Evolutionary conservation across 768 basidiomycete species (phyloP), one percentile per base, ranked within the genome.

Genomic region (Rhizopogon salebrosus): DNA sequence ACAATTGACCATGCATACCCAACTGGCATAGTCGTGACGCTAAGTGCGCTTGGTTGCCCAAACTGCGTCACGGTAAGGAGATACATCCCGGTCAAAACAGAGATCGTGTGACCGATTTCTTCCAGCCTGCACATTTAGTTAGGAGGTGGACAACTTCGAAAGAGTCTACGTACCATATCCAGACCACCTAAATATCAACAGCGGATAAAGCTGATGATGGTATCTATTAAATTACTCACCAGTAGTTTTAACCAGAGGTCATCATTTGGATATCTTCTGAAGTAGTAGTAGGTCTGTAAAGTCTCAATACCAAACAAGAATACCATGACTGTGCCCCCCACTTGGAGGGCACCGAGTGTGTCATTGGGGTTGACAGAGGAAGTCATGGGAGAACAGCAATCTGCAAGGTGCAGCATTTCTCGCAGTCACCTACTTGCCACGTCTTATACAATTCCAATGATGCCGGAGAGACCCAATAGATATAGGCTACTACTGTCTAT

Each of bases 301-400:
- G 62, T 66, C n/a, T 55, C 54, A 10, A 67, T 18, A 3, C 66
- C 66, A 36, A 61, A 67, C 3, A 67, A 57, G 26, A 56, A 61
- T 5, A 57, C 57, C 8, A 63, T 61, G 18, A 62, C 31, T 8
- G 63, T 14, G 35, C 57, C 57, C 16, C 66, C 66, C 51, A 66
- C 58, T 45, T 61, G 57, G n/a, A 66, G 49, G 7, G 63, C 63
- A n/a, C 66, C 66, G 18, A 54, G 43, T 16, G 43, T 45, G 13
- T 45, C 1, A 14, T 31, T 22, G 4, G 24, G 43, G 13, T 29
- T 22, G 13, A 45, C 13, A 10, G 4, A 9, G 18, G 18, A 4
- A 9, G 18, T 1, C 43, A 45, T 31, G 43, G 13, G 20, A 20
- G 11, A 18, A 31, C 29, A 7, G 13, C 11, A 13, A 22, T 6